Base-by-base conservation (phyloP, 306 rosid genomes). In the Erythrophleum fordii region DNA sequence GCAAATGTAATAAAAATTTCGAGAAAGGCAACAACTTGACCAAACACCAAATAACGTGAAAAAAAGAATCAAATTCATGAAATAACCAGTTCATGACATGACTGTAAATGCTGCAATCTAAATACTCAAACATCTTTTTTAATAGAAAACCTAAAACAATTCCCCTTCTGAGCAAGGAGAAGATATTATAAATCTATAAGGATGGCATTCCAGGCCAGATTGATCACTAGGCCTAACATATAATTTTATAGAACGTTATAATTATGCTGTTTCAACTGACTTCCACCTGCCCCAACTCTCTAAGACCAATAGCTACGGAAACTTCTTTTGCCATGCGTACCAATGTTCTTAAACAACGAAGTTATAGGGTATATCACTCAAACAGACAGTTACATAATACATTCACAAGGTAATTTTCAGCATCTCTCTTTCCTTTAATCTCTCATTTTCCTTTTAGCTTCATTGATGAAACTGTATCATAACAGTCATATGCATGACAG, bases 21-120 rank as follows among this genome's bases (percentile, higher is more conserved):
- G n/a, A 66, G 23, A 56, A 34, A 48, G 58, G 35, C 49, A 81
- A 55, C 69, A 76, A 65, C 69, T 25, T 31, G 39, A 64, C 49
- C 58, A 56, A 52, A 72, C 69, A 34, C 44, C 55, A 61, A 34
- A 53, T 26, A 22, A 25, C 45, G 52, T 6, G 14, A 39, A 2
- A 26, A 23, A 42, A 41, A 42, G 9, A 44, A 45, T 45, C 11
- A 29, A 29, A 16, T 26, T 59, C 35, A 59, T 23, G 65, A 25
- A 59, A 25, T 35, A 29, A 13, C 2, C 42, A 61, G 68, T 25
- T 14, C 22, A 45, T 34, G 17, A 56, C 67, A 76, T 4, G 42
- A 51, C 25, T 66, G 71, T 25, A 26, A 29, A 53, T 56, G 55
- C 53, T 23, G 22, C 26, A 44, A 67, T 42, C 28, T n/a, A 82